Base-by-base conservation (phyloP, 2,329 filamentous ascomycete species). In the Pseudogymnoascus sp. region DNA sequence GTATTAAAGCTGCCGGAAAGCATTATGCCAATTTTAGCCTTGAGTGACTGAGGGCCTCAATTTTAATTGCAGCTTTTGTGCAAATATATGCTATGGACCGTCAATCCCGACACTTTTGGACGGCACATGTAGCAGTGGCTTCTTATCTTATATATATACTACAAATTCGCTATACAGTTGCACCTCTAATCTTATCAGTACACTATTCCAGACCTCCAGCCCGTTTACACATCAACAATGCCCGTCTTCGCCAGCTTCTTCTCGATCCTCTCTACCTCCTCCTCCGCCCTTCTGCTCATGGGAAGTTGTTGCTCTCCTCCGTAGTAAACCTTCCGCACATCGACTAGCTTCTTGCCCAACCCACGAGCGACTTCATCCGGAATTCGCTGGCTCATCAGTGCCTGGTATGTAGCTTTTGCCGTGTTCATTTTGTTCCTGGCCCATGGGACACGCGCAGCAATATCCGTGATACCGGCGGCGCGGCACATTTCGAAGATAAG, bases 371-470 rank as follows among this genome's bases (percentile, higher is more conserved):
- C 87, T 72, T 93, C 87, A 74, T 97, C 90, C 31, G 94, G 94
- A 72, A 96, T 81, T 64, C 85, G 85, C 79, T 99, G 94, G 78
- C 81, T 88, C 74, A 85, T 83, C 65, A 99, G 80, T 4, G 92
- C 93, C 74, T 93, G 75, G 76, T 89, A 90, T 40, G 91, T 84
- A 12, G 94, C 94, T 79, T 97, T 97, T 77, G 96, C 89, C 15
- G 92, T 90, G 80, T 99, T 99, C 92, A 97, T 96, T 68, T 92
- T 91, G 80, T 96, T 97, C 71, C 92, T 85, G 65, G 90, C 90
- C 52, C 93, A 88, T 37, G 87, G 87, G 65, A 96, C 92, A 67
- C 84, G 83, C 58, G 90, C 92, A 13, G 92, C 84, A 35, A 99
- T 83, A 74, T 99, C 94, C 66, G 87, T 82, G 71, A 99, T 91